Evolutionary conservation across 1,139 yeast species (phyloP).

Genomic region (Candida sanyaensis): DNA sequence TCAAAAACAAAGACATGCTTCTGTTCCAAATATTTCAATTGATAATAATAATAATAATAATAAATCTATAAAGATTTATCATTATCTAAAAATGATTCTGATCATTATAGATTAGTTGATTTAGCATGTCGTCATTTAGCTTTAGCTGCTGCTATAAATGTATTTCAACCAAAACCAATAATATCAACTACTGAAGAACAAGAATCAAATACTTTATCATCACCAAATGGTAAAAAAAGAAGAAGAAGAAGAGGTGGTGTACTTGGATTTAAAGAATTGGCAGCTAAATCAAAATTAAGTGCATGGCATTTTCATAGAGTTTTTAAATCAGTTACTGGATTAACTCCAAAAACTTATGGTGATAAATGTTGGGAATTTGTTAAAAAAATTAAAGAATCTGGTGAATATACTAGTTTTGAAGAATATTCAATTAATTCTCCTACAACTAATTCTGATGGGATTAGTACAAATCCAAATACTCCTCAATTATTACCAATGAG

Average conservation of each 20-base stretch:
- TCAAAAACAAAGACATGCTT: not conserved
- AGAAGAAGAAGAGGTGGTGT: slow-evolving; percentile 81
- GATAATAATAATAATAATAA: too few relatives aligned
- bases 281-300: slow-evolving; percentile 76
- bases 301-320: slow-evolving; percentile 97
- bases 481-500: not conserved
- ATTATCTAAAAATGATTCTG: slow-evolving; percentile 59
- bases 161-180: slow-evolving; percentile 27
- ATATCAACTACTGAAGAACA: slow-evolving; percentile 6
- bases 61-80: slow-evolving; percentile 26
- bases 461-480: not conserved
- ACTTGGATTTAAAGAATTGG: slow-evolving; percentile 84
- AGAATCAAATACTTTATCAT: slow-evolving; percentile 19
- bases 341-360: slow-evolving; percentile 88
- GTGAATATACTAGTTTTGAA: slow-evolving; percentile 17
- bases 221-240: slow-evolving; percentile 33
- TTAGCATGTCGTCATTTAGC: slow-evolving; percentile 86
- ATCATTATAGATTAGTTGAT: slow-evolving; percentile 71
- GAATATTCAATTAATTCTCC: slow-evolving; percentile 7
- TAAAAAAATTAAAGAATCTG: slow-evolving; percentile 33
- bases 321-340: slow-evolving; percentile 79
- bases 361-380: slow-evolving; percentile 81
- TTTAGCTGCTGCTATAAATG: slow-evolving; percentile 69
- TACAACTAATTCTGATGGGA: not conserved
- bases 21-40: slow-evolving; percentile 11